Conservation (phyloP, 371 early-diverging fungal genomes). For the Mucor piriformis region DNA sequence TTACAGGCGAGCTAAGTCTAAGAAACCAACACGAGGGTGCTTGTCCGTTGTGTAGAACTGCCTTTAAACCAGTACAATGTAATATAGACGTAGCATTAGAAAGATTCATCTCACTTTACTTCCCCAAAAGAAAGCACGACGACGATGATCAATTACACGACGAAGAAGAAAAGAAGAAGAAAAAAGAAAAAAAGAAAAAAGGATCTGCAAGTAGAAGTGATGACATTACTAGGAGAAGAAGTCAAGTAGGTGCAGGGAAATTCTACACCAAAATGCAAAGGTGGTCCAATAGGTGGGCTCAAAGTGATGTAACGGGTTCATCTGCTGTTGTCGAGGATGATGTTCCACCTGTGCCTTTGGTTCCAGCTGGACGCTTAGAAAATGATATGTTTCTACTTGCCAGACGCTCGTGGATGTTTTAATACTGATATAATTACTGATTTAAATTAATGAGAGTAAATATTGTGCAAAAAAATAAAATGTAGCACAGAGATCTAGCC, state of each 20-base stretch:
- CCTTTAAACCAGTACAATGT: conserved; percentile 9
- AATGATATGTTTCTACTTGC: conserved; percentile 4
- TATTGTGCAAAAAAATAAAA: too few species aligned
- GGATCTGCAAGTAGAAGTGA: neutral
- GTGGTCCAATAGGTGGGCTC: conserved; percentile 7
- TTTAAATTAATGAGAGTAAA: too few species aligned
- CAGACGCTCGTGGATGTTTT: conserved; percentile 8
- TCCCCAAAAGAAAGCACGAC: conserved; percentile 5
- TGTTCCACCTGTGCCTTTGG: neutral
- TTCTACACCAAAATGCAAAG: conserved; percentile 10
- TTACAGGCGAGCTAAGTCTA: neutral
- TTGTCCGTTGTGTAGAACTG: conserved; percentile 16
- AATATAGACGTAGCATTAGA: conserved; percentile 1
- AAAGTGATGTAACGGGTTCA: neutral
- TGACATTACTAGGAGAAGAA: conserved; percentile 4
- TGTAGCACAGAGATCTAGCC: too few species aligned
- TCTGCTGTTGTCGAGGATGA: neutral
- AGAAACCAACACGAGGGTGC: neutral
- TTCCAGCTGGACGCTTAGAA: neutral
- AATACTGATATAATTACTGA: too few species aligned
- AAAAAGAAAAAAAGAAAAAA: neutral
- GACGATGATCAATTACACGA: neutral
- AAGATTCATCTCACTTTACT: conserved; percentile 11
- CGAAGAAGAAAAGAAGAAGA: neutral
- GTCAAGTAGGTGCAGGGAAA: neutral